Evolutionary conservation across 768 basidiomycete genomes (phyloP), one percentile per base, ranked within the genome.

Genomic region (Termitomyces sp.): DNA sequence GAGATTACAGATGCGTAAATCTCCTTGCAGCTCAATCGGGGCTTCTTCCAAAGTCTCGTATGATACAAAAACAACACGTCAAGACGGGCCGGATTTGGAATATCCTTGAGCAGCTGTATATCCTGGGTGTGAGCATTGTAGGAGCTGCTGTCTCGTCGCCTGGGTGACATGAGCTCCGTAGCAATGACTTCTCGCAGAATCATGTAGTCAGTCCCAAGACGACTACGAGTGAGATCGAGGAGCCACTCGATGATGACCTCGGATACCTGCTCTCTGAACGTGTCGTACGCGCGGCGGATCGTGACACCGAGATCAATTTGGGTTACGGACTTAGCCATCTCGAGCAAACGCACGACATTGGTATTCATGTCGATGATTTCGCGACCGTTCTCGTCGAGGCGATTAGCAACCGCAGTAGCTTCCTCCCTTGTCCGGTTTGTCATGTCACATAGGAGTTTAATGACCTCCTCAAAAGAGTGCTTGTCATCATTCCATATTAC

Each of bases 401-500:
- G 72, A 47, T 82, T 76, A 0, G 81, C 83, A 40, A 85, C 70
- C 1, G 74, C 78, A 0, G 72, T 64, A 0, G 90, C 88, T 30
- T 88, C 85, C 40, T 83, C 83, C 22, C 73, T 71, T 9, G 83
- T 71, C 22, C 80, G 78, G 55, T 72, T 72, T 0, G 79, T 78
- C 65, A 79, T 70, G 46, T 88, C 88, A 57, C 79, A 76, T 6
- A 92, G 72, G 43, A 93, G 79, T 59, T 83, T 81, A 60, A 88
- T 87, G 54, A 97, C 86, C 66, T 98, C 94, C 52, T 88, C 86
- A 65, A 88, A 90, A 0, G 92, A 94, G 71, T 98, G 97, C 64
- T 95, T 96, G 71, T 99, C 97, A 70, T 97, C 95, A 73, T 95
- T 94, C 94, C 94, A 98, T 5, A 98, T 72, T 28, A 96, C 77